Evolutionary conservation across 2,329 filamentous ascomycete genomes (phyloP), one percentile per base, ranked within the genome.

Genomic region (Fonsecaea monophora): DNA sequence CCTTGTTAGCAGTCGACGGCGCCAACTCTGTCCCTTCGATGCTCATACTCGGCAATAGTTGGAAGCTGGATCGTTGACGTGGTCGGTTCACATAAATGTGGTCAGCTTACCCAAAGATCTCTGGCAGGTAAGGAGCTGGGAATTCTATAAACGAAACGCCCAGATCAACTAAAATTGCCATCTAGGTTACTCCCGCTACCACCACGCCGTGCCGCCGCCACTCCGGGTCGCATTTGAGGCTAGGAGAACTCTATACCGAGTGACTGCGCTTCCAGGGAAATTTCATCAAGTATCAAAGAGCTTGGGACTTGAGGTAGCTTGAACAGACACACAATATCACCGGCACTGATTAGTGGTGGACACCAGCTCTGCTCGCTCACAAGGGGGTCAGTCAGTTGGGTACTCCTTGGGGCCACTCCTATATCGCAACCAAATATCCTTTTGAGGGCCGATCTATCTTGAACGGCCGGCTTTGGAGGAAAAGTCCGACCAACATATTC

Each of bases 181-280:
- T 48, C 42, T 48, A 48, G 42, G 42, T 48, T 48, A 25, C 42
- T 48, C 42, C 42, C 42, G 42, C 18, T 48, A 21, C 42, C 18
- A 48, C 6, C 21, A 21, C 21, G 42, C 42, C 42, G 42, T 25
- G 42, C 42, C 42, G 42, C 42, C 42, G 42, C 18, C 12, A 21
- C 6, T 48, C 18, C 18, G n/a, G 4, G 21, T 48, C 9, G 42
- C 42, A 25, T 48, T 21, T 12, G 42, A 48, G 7, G 2, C 42
- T 25, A 48, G 10, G 42, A 25, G 42, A 48, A 48, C 42, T 48
- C 42, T 48, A 12, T 48, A 25, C 4, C 9, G 5, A 45, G n/a
- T 9, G 18, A 25, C 18, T 2, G 4, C 42, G 4, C 18, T 10
- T 3, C 3, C n/a, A 25, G n/a, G 25, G 42, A 1, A 21, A 48